Conservation (phyloP, 345 rosid species). For the Ceriops tagal region DNA sequence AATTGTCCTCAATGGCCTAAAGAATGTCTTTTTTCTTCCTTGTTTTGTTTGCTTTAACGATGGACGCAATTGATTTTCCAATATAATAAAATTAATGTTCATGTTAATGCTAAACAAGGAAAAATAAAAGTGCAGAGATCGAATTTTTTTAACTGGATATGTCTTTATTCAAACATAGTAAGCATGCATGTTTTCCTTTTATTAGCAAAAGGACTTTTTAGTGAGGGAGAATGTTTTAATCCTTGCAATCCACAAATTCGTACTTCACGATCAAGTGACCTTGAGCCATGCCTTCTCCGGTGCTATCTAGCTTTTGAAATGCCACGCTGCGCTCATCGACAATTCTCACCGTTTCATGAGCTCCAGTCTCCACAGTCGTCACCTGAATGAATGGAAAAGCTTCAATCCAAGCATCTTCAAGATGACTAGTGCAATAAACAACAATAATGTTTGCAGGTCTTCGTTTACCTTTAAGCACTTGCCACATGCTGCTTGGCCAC, state of each 20-base stretch:
- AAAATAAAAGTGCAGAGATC: no score
- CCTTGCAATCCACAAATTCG: slow-evolving; percentile 14
- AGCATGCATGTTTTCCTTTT: not conserved
- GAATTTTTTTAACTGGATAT: no score
- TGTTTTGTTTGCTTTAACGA: no score
- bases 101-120: no score
- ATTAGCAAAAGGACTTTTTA: not conserved
- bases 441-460: no score
- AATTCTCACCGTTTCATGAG: no score
- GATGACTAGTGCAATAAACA: not conserved
- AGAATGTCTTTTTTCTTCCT: no score
- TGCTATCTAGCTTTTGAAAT: slow-evolving; percentile 11
- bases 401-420: not conserved
- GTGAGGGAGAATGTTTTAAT: not conserved
- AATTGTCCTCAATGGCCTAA: no score
- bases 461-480: slow-evolving; percentile 29
- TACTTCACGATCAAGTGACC: slow-evolving; percentile 18
- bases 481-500: slow-evolving; percentile 53
- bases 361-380: slow-evolving; percentile 15
- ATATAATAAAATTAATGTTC: no score
- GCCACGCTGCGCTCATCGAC: not conserved
- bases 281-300: slow-evolving; percentile 3
- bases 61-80: no score
- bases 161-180: no score
- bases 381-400: not conserved